These are phyloP conservation scores for Leucocoprinus birnbaumii DNA, from an alignment of 768 basidiomycete species.

Conservation along the genomic window DNA sequence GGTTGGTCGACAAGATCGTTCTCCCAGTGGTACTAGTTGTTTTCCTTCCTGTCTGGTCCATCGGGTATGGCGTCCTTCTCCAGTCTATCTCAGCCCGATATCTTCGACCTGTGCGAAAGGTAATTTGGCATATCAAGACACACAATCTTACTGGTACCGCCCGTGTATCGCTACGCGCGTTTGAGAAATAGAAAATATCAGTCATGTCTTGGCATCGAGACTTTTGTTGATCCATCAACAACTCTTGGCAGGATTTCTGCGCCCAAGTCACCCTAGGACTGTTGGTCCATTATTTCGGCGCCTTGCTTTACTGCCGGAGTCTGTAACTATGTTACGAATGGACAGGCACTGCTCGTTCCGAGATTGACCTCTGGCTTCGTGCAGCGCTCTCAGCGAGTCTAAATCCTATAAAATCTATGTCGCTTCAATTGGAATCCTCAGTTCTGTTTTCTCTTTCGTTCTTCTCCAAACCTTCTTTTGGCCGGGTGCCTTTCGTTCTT, in stretches of 20 bases:
- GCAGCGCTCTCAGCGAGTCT: background rate
- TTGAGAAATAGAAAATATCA: background rate
- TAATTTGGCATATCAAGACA: too few species aligned
- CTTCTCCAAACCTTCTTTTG: constrained; percentile 7
- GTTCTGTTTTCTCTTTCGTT: constrained; percentile 14
- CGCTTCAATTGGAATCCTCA: background rate
- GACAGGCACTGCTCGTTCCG: background rate
- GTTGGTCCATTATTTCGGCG: background rate
- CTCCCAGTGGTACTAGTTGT: too few species aligned
- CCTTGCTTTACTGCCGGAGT: background rate
- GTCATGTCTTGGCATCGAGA: background rate
- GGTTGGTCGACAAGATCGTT: too few species aligned
- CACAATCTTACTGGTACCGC: too few species aligned
- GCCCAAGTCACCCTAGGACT: constrained; percentile 1
- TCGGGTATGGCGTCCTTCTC: too few species aligned
- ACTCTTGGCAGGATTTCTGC: background rate
- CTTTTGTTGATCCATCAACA: constrained; percentile 7
- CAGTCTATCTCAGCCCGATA: too few species aligned
- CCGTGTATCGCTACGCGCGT: background rate
- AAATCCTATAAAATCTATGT: background rate
- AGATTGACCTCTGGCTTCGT: background rate
- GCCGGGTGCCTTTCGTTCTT: constrained; percentile 11
- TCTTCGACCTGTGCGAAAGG: too few species aligned
- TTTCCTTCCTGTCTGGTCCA: too few species aligned
- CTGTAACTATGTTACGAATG: constrained; percentile 1